These are phyloP conservation scores for Ganoderma multipileum DNA, from an alignment of 1,284 basidiomycete genomes.

Conservation along the genomic window DNA sequence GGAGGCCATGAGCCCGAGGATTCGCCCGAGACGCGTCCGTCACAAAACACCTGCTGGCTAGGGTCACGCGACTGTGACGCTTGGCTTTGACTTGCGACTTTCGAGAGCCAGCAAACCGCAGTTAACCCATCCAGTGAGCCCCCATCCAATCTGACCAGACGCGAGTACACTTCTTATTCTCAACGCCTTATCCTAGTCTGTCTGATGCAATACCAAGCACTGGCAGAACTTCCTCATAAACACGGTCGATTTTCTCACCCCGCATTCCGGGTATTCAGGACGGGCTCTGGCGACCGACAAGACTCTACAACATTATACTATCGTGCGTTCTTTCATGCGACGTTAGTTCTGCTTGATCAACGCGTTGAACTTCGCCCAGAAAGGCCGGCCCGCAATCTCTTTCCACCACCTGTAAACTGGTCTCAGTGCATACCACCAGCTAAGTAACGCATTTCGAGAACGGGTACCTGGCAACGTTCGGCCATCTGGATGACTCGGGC, in stretches of 20 bases:
- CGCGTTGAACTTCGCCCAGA: constrained; percentile 44
- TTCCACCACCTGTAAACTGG: constrained; percentile 43
- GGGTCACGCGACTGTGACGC: not conserved
- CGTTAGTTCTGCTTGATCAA: not conserved
- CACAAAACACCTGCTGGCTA: not conserved
- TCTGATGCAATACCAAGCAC: not conserved
- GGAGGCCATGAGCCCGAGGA: not conserved
- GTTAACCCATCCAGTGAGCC: no score
- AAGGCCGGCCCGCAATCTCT: constrained; percentile 41
- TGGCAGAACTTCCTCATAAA: not conserved
- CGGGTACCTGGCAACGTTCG: constrained; percentile 39
- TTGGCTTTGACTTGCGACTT: not conserved
- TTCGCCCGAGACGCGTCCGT: not conserved
- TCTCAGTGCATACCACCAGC: not conserved
- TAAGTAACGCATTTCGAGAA: not conserved
- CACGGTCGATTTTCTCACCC: not conserved
- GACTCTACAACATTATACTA: no score
- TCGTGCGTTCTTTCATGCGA: not conserved
- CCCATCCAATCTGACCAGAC: no score
- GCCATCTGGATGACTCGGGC: constrained; percentile 31
- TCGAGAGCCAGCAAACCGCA: not conserved
- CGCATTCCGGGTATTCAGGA: not conserved
- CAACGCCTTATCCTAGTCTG: not conserved
- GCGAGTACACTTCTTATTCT: not conserved
- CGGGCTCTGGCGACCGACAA: not conserved